Evolutionary conservation across 2,329 filamentous ascomycete species (phyloP).

Genomic region (Pseudogymnoascus verrucosus): DNA sequence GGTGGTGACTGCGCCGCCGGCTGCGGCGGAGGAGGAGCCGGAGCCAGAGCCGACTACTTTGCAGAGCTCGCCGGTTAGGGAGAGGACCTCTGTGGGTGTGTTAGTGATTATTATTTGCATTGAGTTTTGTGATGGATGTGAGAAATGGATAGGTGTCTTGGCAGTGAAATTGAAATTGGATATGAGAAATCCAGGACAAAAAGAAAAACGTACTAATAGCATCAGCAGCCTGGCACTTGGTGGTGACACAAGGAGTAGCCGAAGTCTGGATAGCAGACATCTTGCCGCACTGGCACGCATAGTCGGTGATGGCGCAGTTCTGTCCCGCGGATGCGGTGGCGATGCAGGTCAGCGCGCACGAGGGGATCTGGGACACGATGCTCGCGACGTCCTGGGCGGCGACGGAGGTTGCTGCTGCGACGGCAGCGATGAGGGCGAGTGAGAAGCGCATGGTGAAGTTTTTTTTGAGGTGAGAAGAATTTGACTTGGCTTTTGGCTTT

Average conservation of each 20-base stretch:
- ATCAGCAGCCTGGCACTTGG: background rate
- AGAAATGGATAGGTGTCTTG: background rate
- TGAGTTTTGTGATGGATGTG: too few relatives aligned
- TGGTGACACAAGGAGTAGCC: background rate
- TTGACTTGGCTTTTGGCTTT: constrained; percentile 6
- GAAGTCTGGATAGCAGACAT: background rate
- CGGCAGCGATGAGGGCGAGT: constrained; percentile 2
- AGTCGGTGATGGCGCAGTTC: background rate
- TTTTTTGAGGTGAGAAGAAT: background rate
- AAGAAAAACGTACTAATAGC: background rate
- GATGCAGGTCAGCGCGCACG: background rate
- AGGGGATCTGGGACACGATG: constrained; percentile 3
- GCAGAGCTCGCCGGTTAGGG: constrained; percentile 1
- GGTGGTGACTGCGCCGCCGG: background rate
- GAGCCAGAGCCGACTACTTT: background rate
- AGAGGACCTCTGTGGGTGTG: background rate
- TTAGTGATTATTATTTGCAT: background rate
- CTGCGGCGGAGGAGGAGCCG: background rate
- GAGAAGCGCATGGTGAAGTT: background rate
- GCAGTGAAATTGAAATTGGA: background rate
- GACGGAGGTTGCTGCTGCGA: background rate
- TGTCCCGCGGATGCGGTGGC: background rate
- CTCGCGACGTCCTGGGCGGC: background rate
- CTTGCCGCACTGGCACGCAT: background rate
- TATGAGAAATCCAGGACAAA: background rate